These are phyloP conservation scores for Fusarium clavum DNA, from an alignment of 2,329 filamentous ascomycete species.

Conservation along the genomic window DNA sequence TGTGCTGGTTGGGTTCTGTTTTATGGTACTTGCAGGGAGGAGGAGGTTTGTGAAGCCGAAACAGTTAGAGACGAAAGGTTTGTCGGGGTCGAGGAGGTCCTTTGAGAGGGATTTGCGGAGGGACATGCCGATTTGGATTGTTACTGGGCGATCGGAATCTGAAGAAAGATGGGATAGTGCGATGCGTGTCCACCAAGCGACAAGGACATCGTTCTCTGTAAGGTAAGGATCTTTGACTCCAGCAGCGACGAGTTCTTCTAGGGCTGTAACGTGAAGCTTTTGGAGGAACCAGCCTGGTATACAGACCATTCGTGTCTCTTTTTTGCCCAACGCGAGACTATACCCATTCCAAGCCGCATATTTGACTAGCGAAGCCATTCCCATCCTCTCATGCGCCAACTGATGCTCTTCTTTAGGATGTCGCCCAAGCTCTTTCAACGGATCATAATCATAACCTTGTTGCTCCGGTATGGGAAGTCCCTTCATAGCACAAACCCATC, in stretches of 20 bases:
- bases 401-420: background rate
- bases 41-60: background rate
- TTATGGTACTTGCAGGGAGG: rapidly evolving
- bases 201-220: conserved; percentile 24
- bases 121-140: conserved; percentile 21
- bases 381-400: background rate
- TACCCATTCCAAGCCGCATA: conserved; percentile 20
- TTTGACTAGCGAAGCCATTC: rapidly evolving
- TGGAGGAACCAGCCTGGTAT: conserved; percentile 10
- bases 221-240: conserved; percentile 2
- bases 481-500: background rate
- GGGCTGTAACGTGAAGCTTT: background rate
- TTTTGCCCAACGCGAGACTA: background rate
- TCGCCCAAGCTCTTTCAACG: conserved; percentile 1
- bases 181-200: conserved; percentile 18
- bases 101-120: background rate
- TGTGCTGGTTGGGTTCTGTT: rapidly evolving
- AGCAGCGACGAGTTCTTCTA: background rate
- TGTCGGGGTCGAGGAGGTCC: background rate
- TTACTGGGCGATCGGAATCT: background rate
- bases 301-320: conserved; percentile 26
- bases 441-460: background rate
- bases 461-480: background rate
- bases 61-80: background rate
- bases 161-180: background rate